phyloP scores from a whole-genome alignment of 2,329 filamentous ascomycete species.

The Paracoccidioides brasiliensis region DNA sequence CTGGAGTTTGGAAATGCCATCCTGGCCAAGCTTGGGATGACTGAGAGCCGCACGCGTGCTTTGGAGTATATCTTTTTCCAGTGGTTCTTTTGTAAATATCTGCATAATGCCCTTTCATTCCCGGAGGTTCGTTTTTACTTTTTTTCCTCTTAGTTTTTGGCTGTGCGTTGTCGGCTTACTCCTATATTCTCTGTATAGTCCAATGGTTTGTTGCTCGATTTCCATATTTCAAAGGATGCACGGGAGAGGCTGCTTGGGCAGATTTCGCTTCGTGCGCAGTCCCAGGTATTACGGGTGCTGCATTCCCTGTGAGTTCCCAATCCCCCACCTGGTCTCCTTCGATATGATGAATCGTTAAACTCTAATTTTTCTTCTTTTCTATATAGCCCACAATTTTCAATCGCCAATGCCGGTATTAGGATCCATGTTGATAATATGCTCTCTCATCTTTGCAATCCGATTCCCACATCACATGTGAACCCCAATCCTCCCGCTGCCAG shows the following conservation, averaged over 20 bases:
- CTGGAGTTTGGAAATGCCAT: conserved; percentile 77
- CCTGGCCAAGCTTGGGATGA: conserved; percentile 57
- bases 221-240: conserved; percentile 83
- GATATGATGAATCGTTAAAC: conserved; percentile 6
- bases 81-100: conserved; percentile 83
- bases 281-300: conserved; percentile 63
- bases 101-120: conserved; percentile 71
- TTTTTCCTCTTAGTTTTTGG: conserved; percentile 10
- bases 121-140: conserved; percentile 53
- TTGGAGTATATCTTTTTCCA: conserved; percentile 75
- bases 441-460: conserved; percentile 15
- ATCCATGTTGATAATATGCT: conserved; percentile 29
- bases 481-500: conserved; percentile 2
- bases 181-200: conserved; percentile 28
- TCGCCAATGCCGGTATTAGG: conserved; percentile 22
- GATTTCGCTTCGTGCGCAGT: conserved; percentile 67
- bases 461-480: conserved; percentile 3
- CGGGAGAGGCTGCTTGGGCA: conserved; percentile 62
- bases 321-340: conserved; percentile 12
- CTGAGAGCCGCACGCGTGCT: conserved; percentile 58
- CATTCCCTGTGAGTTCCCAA: conserved; percentile 48
- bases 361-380: conserved; percentile 40
- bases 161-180: conserved; percentile 37
- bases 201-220: conserved; percentile 60
- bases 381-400: conserved; percentile 25